Evolutionary conservation across 2,329 filamentous ascomycete genomes (phyloP), one percentile per base, ranked within the genome.

Genomic region (Nakataea oryzae): DNA sequence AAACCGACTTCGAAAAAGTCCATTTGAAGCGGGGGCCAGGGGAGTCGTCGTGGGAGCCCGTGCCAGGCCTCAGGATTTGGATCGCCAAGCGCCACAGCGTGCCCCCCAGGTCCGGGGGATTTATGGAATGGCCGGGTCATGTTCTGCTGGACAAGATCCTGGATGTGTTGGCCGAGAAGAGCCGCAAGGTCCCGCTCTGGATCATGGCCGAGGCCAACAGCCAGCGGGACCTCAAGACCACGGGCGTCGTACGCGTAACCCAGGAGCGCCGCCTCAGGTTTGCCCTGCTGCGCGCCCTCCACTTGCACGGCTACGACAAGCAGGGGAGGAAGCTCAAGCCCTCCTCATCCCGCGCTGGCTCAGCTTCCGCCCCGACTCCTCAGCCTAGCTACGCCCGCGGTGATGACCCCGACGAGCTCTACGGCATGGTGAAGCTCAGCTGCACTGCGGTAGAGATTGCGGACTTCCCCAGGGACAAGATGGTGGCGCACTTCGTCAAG

Each of bases 241-340:
- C 13, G 54, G 54, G n/a, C 14, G 28, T 58, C 57, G 57, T 58
- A 17, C 57, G 57, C 57, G 7, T 26, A 14, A 58, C 24, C 13
- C 30, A 13, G 57, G 8, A 21, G 11, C 30, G 26, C 26, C 66
- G 66, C 26, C 41, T 68, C 29, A 61, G 65, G 56, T 58, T 50
- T 13, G 67, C 66, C 13, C 62, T 69, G 28, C 60, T 63, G 21
- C 62, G 62, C 34, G 69, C 69, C 7, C 66, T 71, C 62, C 57
- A 28, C 27, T 65, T 62, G 55, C 61, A 60, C 2, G 70, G 69
- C 13, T 71, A 68, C 59, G 66, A 68, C 30, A 24, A 14, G 9
- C 30, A 59, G 4, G 70, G 70, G 24, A 54, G 61, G 21, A 34
- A 54, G 9, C 29, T 54, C 54, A 54, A n/a, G 29, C 1, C n/a